Evolutionary conservation across 371 early-diverging fungal genomes (phyloP).

Genomic region (Mortierella sp.): DNA sequence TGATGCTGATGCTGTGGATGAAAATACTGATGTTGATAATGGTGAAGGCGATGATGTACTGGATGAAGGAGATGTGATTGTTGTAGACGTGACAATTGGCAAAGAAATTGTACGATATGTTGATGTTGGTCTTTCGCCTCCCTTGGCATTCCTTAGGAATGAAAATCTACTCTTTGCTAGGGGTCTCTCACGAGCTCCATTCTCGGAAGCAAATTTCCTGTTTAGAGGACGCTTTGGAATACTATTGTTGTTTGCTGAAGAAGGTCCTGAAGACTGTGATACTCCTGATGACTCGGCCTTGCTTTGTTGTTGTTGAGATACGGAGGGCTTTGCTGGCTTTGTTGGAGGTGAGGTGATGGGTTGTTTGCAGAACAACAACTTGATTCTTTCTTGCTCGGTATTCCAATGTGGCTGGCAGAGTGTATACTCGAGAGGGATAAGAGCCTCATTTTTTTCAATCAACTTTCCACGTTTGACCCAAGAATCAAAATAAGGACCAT

Average conservation of each 20-base stretch:
- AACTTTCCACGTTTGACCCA: conserved; percentile 71
- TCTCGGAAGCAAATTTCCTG: conserved; percentile 16
- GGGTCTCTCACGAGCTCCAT: conserved; percentile 17
- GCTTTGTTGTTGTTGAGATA: neutral
- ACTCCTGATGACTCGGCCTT: neutral
- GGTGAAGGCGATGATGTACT: neutral
- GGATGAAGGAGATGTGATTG: neutral
- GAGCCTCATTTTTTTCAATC: conserved; percentile 70
- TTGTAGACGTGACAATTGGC: neutral
- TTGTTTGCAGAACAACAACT: conserved; percentile 63
- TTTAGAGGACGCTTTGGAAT: neutral
- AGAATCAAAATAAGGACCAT: conserved; percentile 88
- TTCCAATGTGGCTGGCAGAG: conserved; percentile 87
- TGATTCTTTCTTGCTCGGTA: conserved; percentile 74
- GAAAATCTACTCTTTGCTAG: conserved; percentile 26
- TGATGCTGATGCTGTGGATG: neutral
- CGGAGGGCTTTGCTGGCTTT: neutral
- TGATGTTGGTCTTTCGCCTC: conserved; percentile 3
- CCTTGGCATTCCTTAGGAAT: conserved; percentile 21
- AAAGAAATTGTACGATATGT: neutral
- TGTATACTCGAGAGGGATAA: conserved; percentile 78
- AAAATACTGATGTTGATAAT: neutral
- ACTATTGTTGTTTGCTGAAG: neutral
- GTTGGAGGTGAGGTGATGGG: conserved; percentile 61
- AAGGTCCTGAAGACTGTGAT: neutral